Evolutionary conservation across 306 rosid genomes (phyloP).

Genomic region (Cucumis melo): DNA sequence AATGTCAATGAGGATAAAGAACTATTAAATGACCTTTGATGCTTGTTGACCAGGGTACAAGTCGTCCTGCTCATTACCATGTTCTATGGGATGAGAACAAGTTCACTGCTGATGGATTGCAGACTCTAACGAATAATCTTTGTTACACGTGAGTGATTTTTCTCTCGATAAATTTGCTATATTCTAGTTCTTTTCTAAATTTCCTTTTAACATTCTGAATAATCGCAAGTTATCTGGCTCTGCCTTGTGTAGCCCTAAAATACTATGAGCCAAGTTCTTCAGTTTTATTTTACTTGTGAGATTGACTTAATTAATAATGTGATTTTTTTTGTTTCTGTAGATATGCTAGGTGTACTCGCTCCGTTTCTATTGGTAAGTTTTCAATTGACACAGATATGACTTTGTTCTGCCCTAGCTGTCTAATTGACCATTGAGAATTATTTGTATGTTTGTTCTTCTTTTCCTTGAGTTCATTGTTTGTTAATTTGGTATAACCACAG

Average conservation of each 20-base stretch:
- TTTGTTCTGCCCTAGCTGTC: background rate
- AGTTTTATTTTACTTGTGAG: background rate
- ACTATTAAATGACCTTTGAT: background rate
- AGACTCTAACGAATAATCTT: conserved; percentile 69
- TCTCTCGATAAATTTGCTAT: too few relatives aligned
- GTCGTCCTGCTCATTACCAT: conserved; percentile 96
- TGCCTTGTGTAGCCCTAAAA: background rate
- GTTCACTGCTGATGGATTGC: conserved; percentile 82
- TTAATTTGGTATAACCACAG: conserved; percentile 19
- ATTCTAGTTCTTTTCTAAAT: background rate
- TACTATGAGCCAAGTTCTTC: background rate
- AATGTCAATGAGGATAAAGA: background rate
- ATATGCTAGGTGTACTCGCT: conserved; percentile 87
- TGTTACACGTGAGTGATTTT: conserved; percentile 72
- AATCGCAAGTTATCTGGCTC: too few relatives aligned
- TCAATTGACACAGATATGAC: background rate
- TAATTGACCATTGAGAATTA: background rate
- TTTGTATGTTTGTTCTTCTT: background rate
- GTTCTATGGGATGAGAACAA: conserved; percentile 93
- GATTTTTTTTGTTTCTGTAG: conserved; percentile 19
- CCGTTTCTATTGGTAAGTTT: conserved; percentile 82
- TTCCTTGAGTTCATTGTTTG: background rate
- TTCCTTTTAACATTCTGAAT: background rate
- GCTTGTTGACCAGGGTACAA: conserved; percentile 61
- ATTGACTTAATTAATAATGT: background rate